Percentiles rank a stretch among this genome's conserved stretches.
Evolutionary conservation across 176 grass and related monocot species (phyloP).

Genomic region (Triticum timopheevii): DNA sequence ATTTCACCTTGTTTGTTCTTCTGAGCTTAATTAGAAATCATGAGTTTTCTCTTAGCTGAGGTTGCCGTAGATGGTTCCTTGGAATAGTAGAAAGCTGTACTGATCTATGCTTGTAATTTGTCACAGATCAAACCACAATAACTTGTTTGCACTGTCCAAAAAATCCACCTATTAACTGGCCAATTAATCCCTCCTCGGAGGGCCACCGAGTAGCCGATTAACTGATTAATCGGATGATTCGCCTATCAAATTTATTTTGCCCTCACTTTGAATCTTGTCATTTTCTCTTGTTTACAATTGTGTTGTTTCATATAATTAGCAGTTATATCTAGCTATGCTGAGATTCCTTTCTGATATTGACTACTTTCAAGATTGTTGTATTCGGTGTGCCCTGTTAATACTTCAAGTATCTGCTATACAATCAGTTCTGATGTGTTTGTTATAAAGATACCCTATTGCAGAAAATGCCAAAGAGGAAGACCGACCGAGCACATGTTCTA

Average conservation of each 20-base stretch:
- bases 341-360: neutral
- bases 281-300: neutral
- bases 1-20: neutral
- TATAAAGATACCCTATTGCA: constrained; percentile 97
- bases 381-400: constrained; percentile 1
- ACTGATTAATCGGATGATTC: neutral
- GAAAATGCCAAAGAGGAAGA: constrained; percentile 97
- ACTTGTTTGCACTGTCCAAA: neutral
- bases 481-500: constrained; percentile 89
- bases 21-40: neutral
- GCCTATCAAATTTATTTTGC: neutral
- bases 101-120: neutral
- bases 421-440: constrained; percentile 59
- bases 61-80: neutral
- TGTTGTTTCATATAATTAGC: neutral
- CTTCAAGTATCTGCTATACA: neutral
- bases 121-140: neutral
- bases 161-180: neutral
- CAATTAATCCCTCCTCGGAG: neutral
- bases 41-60: neutral
- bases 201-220: neutral
- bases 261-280: neutral
- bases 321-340: constrained; percentile 8
- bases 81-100: neutral
- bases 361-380: neutral